Base-by-base conservation (phyloP, 1,284 basidiomycete genomes). In the Grifola frondosa region DNA sequence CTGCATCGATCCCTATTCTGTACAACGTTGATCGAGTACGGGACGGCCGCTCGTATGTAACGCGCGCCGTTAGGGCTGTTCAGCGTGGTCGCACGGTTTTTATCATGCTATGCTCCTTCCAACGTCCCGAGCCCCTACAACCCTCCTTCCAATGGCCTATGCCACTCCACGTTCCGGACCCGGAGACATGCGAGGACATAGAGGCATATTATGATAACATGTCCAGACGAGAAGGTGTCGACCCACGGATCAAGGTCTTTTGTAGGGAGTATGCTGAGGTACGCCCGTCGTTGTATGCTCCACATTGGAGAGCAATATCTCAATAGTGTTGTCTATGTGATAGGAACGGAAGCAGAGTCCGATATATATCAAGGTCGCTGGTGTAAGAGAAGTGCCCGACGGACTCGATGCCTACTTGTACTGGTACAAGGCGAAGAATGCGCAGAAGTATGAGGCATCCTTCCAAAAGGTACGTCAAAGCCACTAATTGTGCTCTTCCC, bases 1-100 rank as follows among this genome's bases (percentile, higher is more conserved):
- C 90, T 22, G 76, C 84, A 0, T 70, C 81, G 8, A 77, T 82
- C 12, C 88, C 91, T 10, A 88, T 97, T 53, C 74, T 93, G 33
- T 97, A 94, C 64, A 77, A 78, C 48, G 88, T 96, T 38, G 90
- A 94, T 54, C 74, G 83, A n/a, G 66, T 94, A n/a, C 83, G 92
- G 15, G 79, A 92, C 50, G 88, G 88, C 23, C 75, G 77, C 23
- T 83, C 84, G 15, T 91, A 90, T 60, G 68, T 74, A 30, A 86
- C 89, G 16, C 82, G 81, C 40, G 73, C 82, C 4, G 89, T 94
- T 48, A 81, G 81, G 59, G 87, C 86, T 1, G 71, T 75, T 24
- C 94, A 97, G 63, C 78, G 80, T 37, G 90, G 88, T 28, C 72
- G 73, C 34, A 75, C 78, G 31, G 80, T 97, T 51, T 97, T 96